Evolutionary conservation across 768 basidiomycete species (phyloP), one percentile per base, ranked within the genome.

Genomic region (Termitomyces sp.): DNA sequence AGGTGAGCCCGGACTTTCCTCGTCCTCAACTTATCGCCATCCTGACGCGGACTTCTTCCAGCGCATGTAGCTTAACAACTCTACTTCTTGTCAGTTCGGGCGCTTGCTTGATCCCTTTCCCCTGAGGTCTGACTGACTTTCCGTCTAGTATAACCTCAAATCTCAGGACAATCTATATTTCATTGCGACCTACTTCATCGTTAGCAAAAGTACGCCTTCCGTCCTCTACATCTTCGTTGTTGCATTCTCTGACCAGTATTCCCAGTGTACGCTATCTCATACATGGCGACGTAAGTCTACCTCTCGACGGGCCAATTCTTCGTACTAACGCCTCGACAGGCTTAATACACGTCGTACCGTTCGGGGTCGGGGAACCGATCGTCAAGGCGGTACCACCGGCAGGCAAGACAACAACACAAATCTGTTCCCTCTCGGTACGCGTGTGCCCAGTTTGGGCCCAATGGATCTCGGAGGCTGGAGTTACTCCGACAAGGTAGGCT

Each of bases 221-320:
- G 1, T 0, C 27, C 32, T 24, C 32, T 50, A 9, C 14, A 24
- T 13, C 12, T 22, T 36, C 22, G 22, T 18, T 4, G 18, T 14
- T 7, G 22, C 44, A 20, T 18, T 60, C 16, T 30, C 51, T 42
- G 37, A 47, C 53, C 47, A 14, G 10, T 30, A 48, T n/a, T 30
- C 30, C 9, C 57, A 85, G 84, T 86, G n/a, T 85, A 87, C 60
- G 82, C 79, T 0, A 80, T 83, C 50, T 87, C 86, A 2, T 76
- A 85, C 69, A 72, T 88, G 66, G 85, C 86, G 39, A 84, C 86
- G 83, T 85, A 65, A 52, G 82, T 71, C 4, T 43, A 26, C 33
- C 48, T 16, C 44, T 37, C 12, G 20, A 30, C 34, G 9, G 8
- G n/a, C 39, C 14, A 6, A 27, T 12, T 42, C 18, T 18, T 22